These are phyloP conservation scores for Lachancea dasiensis DNA, from an alignment of 805 yeast species.

Conservation along the genomic window DNA sequence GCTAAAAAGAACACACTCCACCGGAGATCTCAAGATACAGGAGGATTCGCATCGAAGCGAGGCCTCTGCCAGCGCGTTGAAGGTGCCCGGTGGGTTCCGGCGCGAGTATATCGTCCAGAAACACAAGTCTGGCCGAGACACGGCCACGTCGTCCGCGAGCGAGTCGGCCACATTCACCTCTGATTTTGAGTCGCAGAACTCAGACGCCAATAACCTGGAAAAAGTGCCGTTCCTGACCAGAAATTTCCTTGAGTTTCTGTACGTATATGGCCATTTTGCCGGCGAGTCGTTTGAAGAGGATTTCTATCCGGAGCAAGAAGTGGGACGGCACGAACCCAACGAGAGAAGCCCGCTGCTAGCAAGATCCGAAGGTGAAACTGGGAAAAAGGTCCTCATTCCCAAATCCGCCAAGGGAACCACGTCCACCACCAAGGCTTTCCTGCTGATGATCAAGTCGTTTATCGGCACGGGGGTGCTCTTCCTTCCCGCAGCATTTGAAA, in stretches of 20 bases:
- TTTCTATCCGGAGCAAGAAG: slow-evolving; percentile 40
- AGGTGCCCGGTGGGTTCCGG: slow-evolving; percentile 81
- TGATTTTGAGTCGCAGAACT: slow-evolving; percentile 8
- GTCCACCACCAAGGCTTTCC: slow-evolving; percentile 65
- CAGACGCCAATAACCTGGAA: slow-evolving; percentile 21
- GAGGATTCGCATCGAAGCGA: slow-evolving; percentile 26
- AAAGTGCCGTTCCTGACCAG: slow-evolving; percentile 51
- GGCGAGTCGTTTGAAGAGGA: slow-evolving; percentile 77
- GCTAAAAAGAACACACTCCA: slow-evolving; percentile 15
- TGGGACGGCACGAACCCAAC: slow-evolving; percentile 23
- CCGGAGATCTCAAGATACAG: slow-evolving; percentile 33
- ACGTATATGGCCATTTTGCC: slow-evolving; percentile 80
- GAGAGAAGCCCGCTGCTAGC: slow-evolving; percentile 27
- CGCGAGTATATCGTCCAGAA: slow-evolving; percentile 54
- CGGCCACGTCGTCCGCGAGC: neutral
- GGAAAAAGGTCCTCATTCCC: slow-evolving; percentile 15
- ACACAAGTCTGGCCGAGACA: slow-evolving; percentile 19
- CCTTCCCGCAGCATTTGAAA: slow-evolving; percentile 61
- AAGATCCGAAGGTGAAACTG: slow-evolving; percentile 8
- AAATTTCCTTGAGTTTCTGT: slow-evolving; percentile 70
- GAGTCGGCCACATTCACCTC: slow-evolving; percentile 12
- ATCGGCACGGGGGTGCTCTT: slow-evolving; percentile 74
- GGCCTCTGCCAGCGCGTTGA: slow-evolving; percentile 59
- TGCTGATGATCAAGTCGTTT: slow-evolving; percentile 65
- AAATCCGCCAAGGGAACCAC: slow-evolving; percentile 53